Conservation (phyloP, 2,329 filamentous ascomycete species). For the Colletotrichum higginsianum region DNA sequence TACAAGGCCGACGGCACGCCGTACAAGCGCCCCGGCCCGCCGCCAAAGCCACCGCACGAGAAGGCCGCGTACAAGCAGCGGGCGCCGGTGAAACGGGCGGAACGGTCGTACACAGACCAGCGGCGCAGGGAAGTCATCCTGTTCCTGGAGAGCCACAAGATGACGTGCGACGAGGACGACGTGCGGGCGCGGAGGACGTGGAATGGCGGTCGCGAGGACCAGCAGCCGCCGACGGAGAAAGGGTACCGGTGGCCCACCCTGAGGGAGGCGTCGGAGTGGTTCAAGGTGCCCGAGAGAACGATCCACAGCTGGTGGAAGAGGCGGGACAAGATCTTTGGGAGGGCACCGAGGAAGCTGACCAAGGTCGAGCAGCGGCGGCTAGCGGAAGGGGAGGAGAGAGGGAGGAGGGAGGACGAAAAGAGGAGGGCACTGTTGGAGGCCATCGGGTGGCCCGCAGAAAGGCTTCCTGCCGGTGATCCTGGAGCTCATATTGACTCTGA, state of each 20-base stretch:
- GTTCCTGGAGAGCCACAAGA: constrained; percentile 18
- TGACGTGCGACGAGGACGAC: constrained; percentile 8
- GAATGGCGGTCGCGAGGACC: constrained; percentile 1
- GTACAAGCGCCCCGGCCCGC: constrained; percentile 20
- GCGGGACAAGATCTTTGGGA: constrained; percentile 12
- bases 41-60: constrained; percentile 17
- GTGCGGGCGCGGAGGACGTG: constrained; percentile 3
- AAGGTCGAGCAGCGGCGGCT: constrained; percentile 11
- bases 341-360: constrained; percentile 13
- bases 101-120: constrained; percentile 19
- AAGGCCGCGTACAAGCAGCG: constrained; percentile 2
- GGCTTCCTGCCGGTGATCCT: background rate
- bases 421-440: constrained; percentile 14
- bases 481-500: background rate
- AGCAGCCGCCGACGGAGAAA: constrained; percentile 14
- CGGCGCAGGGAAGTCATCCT: constrained; percentile 9
- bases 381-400: constrained; percentile 16
- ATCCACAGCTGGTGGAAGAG: constrained; percentile 25
- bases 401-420: constrained; percentile 8
- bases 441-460: constrained; percentile 18
- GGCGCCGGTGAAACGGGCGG: constrained; percentile 5
- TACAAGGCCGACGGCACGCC: constrained; percentile 32
- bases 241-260: constrained; percentile 19
- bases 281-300: constrained; percentile 31
- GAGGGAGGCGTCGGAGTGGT: constrained; percentile 21